A percentile compares a stretch with the other conserved stretches of the same genome.
These are phyloP conservation scores for Kwoniella bestiolae DNA, from an alignment of 768 basidiomycete species.

Conservation along the genomic window DNA sequence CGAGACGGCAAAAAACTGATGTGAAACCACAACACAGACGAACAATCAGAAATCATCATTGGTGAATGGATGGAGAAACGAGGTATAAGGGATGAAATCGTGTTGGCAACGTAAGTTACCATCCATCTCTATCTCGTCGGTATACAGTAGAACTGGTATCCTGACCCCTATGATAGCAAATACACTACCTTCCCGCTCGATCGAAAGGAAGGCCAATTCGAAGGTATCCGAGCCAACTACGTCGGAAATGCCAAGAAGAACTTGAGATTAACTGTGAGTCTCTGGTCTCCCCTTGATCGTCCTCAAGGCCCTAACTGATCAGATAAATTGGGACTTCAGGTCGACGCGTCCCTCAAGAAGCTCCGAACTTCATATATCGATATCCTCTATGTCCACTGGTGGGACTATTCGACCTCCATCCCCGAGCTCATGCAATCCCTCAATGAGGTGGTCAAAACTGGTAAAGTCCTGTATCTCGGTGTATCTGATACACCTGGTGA, in stretches of 20 bases:
- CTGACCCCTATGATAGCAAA: constrained; percentile 21
- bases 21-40: constrained; percentile 53
- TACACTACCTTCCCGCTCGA: constrained; percentile 35
- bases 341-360: constrained; percentile 42
- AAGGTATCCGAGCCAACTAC: constrained; percentile 55
- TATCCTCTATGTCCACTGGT: constrained; percentile 50
- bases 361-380: constrained; percentile 48
- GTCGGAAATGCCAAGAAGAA: constrained; percentile 63
- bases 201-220: constrained; percentile 28
- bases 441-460: constrained; percentile 62
- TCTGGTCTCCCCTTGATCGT: not conserved
- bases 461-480: constrained; percentile 59
- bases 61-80: constrained; percentile 63
- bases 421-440: constrained; percentile 67
- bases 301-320: not conserved
- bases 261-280: constrained; percentile 57
- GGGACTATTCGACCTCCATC: constrained; percentile 64
- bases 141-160: too few relatives aligned
- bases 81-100: constrained; percentile 61
- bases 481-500: constrained; percentile 47
- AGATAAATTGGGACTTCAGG: too few relatives aligned
- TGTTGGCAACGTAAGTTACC: constrained; percentile 36
- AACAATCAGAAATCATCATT: constrained; percentile 64
- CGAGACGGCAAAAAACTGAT: not conserved
- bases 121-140: not conserved